Evolutionary conservation across 257 asterid species (phyloP), one percentile per base, ranked within the genome.

Genomic region (Ocimum tenuiflorum): DNA sequence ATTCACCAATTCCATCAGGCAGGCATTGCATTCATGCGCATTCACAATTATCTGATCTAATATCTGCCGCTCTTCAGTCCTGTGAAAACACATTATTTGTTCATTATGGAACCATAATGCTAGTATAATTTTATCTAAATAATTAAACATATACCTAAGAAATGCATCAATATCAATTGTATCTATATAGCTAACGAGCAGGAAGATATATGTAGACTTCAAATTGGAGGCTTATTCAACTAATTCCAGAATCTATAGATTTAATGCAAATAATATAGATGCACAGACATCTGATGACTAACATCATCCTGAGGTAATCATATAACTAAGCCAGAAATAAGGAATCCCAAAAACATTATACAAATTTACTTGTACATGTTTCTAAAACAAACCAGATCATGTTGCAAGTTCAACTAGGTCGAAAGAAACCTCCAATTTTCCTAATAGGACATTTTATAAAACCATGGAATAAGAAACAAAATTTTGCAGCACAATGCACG

Each of bases 61-160:
- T 70, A 82, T 68, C 57, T 68, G 74, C 79, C 82, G 77, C 74
- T 91, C 98, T 39, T 85, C 86, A 72, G 79, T 83, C 95, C 97
- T 91, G 82, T 64, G 54, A 76, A 78, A 75, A 35, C 39, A 74
- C 47, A 57, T 55, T 42, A 50, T 51, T 63, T 33, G 57, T 38
- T 41, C 43, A 50, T 29, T 48, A 63, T 45, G 50, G 56, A 49
- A 61, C 1, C 39, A 19, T 8, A 14, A 7, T 13, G 35, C 42
- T 64, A 60, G 61, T 35, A 68, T 22, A 17, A 13, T 41, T 22
- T 33, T 4, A 58, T 17, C 46, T 45, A 68, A 49, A 63, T 50
- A 48, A 68, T 62, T 53, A 58, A 48, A 60, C 20, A 46, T 36
- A 66, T 31, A 9, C 72, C 20, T 35, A 24, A 24, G 1, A 31